Evolutionary conservation across 495 filamentous ascomycete genomes (phyloP).

Genomic region (Aspergillus wentii): DNA sequence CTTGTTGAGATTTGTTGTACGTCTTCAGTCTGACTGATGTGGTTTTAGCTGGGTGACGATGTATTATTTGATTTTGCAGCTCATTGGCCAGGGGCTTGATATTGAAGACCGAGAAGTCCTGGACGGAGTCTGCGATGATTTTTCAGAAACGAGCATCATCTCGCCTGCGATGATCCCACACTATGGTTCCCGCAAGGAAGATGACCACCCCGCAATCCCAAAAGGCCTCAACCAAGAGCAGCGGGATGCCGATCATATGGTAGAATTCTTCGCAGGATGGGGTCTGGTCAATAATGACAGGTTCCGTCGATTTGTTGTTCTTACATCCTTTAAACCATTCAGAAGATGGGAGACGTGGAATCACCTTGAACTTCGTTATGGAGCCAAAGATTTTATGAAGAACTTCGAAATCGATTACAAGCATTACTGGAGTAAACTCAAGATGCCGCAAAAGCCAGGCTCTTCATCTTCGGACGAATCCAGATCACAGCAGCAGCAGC

Average conservation of each 20-base stretch:
- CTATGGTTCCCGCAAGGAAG: conserved; percentile 16
- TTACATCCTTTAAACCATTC: conserved; percentile 15
- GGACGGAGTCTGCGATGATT: conserved; percentile 6
- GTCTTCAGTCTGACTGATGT: conserved; percentile 2
- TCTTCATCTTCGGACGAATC: neutral
- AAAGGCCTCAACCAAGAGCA: conserved; percentile 16
- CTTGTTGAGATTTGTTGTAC: too few relatives aligned
- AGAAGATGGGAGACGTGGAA: conserved; percentile 29
- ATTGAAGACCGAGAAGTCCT: conserved; percentile 11
- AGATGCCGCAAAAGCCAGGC: neutral
- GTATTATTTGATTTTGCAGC: conserved; percentile 22
- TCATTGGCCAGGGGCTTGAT: conserved; percentile 2
- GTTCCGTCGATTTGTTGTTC: conserved; percentile 26
- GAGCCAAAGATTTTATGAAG: conserved; percentile 11
- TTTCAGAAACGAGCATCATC: conserved; percentile 15
- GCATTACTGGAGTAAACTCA: conserved; percentile 5
- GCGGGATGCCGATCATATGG: conserved; percentile 31
- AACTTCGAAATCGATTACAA: conserved; percentile 13
- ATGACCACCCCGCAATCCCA: conserved; percentile 14
- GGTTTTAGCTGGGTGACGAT: conserved; percentile 21
- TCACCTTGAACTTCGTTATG: conserved; percentile 22
- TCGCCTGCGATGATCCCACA: conserved; percentile 14
- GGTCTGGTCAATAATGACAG: conserved; percentile 24
- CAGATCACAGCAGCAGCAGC: too few relatives aligned
- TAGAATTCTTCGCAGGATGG: conserved; percentile 44